These are phyloP conservation scores for Cochliopodium minus DNA, from an alignment of 208 protist species.

Conservation along the genomic window DNA sequence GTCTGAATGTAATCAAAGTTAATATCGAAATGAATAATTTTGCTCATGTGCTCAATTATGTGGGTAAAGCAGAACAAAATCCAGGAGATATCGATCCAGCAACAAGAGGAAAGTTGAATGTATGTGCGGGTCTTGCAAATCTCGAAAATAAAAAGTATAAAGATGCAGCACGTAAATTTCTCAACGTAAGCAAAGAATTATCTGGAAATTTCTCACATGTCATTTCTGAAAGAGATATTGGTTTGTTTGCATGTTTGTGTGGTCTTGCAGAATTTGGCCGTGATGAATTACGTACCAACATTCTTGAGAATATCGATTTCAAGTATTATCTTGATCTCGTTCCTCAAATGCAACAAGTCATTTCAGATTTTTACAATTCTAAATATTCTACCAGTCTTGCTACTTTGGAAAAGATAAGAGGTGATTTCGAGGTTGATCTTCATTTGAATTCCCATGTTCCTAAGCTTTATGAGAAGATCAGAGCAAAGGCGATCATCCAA, in stretches of 20 bases:
- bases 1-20: slow-evolving; percentile 41
- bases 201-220: slow-evolving; percentile 24
- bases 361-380: slow-evolving; percentile 36
- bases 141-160: slow-evolving; percentile 38
- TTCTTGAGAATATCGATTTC: slow-evolving; percentile 38
- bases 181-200: slow-evolving; percentile 27
- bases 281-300: slow-evolving; percentile 29
- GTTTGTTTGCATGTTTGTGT: slow-evolving; percentile 40
- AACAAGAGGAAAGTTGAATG: too few species aligned
- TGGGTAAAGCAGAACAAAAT: slow-evolving; percentile 37
- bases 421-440: slow-evolving; percentile 37
- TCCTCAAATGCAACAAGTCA: slow-evolving; percentile 34
- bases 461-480: slow-evolving; percentile 29
- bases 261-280: slow-evolving; percentile 50
- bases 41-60: slow-evolving; percentile 34
- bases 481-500: slow-evolving; percentile 32
- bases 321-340: slow-evolving; percentile 41
- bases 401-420: not conserved
- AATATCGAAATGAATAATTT: slow-evolving; percentile 36
- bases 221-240: slow-evolving; percentile 39
- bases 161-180: slow-evolving; percentile 32
- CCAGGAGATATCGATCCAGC: slow-evolving; percentile 10
- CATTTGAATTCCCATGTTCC: slow-evolving; percentile 37
- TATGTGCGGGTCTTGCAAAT: not conserved
- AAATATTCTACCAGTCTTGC: slow-evolving; percentile 21